A percentile compares a stretch with the other conserved stretches of the same genome.
phyloP scores from a whole-genome alignment of 2,329 filamentous ascomycete species.

The Aspergillus texensis region DNA sequence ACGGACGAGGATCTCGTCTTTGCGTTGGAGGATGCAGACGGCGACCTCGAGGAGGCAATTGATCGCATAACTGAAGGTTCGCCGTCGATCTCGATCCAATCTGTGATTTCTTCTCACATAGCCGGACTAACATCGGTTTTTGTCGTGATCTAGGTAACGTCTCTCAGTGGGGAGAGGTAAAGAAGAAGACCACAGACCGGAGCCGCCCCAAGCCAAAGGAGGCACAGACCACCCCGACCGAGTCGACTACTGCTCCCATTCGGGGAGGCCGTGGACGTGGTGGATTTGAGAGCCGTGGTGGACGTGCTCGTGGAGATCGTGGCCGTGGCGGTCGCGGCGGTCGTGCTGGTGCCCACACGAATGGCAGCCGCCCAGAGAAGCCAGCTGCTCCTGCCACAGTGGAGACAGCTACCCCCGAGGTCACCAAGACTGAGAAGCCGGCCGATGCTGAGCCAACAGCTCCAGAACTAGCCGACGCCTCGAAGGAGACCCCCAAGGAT shows the following conservation, averaged over 20 bases:
- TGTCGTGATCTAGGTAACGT: constrained; percentile 45
- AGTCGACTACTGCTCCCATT: constrained; percentile 36
- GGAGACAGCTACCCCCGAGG: constrained; percentile 25
- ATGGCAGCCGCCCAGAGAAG: constrained; percentile 45
- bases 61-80: constrained; percentile 55
- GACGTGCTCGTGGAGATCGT: constrained; percentile 51
- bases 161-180: constrained; percentile 56
- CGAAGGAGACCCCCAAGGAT: constrained; percentile 18
- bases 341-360: constrained; percentile 45
- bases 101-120: constrained; percentile 2
- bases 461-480: constrained; percentile 21
- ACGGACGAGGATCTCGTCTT: constrained; percentile 93
- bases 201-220: constrained; percentile 52
- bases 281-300: constrained; percentile 50
- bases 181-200: constrained; percentile 54
- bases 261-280: constrained; percentile 51
- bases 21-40: constrained; percentile 75
- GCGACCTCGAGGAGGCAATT: constrained; percentile 52
- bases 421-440: constrained; percentile 26
- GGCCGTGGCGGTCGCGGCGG: constrained; percentile 52
- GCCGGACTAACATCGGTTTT: constrained; percentile 6
- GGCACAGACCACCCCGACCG: constrained; percentile 35
- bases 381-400: constrained; percentile 22
- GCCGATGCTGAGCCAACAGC: constrained; percentile 24
- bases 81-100: constrained; percentile 7